A percentile compares a stretch with the other conserved stretches of the same genome.
Conservation (phyloP, 2,329 filamentous ascomycete genomes). For the Aspergillus sp. region DNA sequence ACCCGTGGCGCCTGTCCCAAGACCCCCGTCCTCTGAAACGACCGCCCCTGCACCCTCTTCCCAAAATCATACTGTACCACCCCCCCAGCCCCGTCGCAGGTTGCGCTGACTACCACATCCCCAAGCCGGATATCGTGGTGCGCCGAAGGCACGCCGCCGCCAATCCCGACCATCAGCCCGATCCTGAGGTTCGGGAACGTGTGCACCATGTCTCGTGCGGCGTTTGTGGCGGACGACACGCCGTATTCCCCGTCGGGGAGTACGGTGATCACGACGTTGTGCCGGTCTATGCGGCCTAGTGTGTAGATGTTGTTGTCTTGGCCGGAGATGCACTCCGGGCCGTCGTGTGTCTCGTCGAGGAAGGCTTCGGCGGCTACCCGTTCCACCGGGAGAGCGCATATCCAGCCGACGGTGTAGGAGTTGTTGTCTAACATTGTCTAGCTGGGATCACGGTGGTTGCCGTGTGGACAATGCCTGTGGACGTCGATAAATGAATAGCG, state of each 20-base stretch:
- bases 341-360: slow-evolving; percentile 15
- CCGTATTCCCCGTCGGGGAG: not conserved
- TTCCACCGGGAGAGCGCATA: too few relatives aligned
- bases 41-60: slow-evolving; percentile 13
- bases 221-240: not conserved
- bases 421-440: too few relatives aligned
- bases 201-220: not conserved
- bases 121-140: slow-evolving; percentile 1
- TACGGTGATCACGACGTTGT: slow-evolving; percentile 17
- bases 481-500: too few relatives aligned
- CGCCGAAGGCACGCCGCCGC: not conserved
- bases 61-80: slow-evolving; percentile 20
- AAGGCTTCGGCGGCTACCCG: too few relatives aligned
- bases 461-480: too few relatives aligned
- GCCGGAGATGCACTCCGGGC: slow-evolving; percentile 10
- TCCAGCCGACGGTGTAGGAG: too few relatives aligned
- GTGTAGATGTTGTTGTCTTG: slow-evolving; percentile 29
- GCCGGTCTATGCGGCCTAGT: slow-evolving; percentile 24
- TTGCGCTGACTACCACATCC: not conserved
- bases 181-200: not conserved
- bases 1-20: slow-evolving; percentile 17
- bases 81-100: slow-evolving; percentile 3
- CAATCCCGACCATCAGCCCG: not conserved
- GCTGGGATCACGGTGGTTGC: too few relatives aligned
- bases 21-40: slow-evolving; percentile 14